Evolutionary conservation across 768 basidiomycete species (phyloP).

Genomic region (Boletus vermiculosoides): DNA sequence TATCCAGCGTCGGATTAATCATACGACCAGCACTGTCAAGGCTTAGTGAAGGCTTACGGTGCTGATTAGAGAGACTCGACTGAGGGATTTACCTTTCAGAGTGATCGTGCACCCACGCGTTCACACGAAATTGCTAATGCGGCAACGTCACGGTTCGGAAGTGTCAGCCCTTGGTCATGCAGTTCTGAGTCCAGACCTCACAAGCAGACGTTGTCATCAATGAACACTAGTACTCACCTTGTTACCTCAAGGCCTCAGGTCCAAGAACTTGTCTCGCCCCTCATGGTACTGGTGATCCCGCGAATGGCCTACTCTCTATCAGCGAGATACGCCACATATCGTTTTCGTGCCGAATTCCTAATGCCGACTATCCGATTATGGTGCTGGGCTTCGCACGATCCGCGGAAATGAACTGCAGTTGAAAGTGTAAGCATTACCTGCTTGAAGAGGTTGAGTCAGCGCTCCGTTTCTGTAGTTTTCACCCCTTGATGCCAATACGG

Average conservation of each 20-base stretch:
- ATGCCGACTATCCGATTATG: neutral
- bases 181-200: too few relatives aligned
- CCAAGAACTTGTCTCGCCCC: neutral
- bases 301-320: neutral
- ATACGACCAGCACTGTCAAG: neutral
- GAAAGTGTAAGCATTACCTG: neutral
- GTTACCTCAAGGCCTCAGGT: neutral
- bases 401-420: neutral
- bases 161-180: neutral
- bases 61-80: conserved; percentile 11
- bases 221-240: neutral
- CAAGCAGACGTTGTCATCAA: neutral
- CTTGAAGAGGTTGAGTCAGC: neutral
- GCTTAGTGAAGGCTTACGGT: conserved; percentile 9
- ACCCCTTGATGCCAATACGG: neutral
- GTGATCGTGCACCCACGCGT: conserved; percentile 24
- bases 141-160: too few relatives aligned
- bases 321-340: neutral
- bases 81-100: conserved; percentile 22
- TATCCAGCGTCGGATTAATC: conserved; percentile 8
- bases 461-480: neutral
- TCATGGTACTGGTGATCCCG: neutral
- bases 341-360: neutral
- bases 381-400: neutral
- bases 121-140: conserved; percentile 19